phyloP scores from a whole-genome alignment of 768 basidiomycete genomes.

The Leccinum uliginosum region DNA sequence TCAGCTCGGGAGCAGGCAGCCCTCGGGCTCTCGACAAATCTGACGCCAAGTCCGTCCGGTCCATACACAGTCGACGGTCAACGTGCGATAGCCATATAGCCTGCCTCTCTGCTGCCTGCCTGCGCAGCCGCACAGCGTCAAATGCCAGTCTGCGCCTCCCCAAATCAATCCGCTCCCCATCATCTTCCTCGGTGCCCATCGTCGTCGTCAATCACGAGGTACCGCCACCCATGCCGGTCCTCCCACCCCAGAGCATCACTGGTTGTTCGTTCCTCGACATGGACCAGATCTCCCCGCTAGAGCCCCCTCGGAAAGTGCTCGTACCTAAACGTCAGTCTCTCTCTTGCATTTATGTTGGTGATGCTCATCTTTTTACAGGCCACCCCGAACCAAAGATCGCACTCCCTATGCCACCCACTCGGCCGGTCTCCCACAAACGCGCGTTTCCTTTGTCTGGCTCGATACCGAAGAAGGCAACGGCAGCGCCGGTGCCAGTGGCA shows the following conservation, averaged over 20 bases:
- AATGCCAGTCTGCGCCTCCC: constrained; percentile 66
- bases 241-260: constrained; percentile 14
- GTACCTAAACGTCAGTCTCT: constrained; percentile 13
- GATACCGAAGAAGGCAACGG: constrained; percentile 30
- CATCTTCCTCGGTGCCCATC: constrained; percentile 32
- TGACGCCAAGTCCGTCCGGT: constrained; percentile 25
- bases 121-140: constrained; percentile 58
- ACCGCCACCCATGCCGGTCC: constrained; percentile 28
- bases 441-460: constrained; percentile 49
- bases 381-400: constrained; percentile 9
- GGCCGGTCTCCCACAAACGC: constrained; percentile 15
- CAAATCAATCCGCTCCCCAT: constrained; percentile 25
- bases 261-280: constrained; percentile 34
- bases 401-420: too few species aligned
- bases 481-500: neutral
- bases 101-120: constrained; percentile 59
- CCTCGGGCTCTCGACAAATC: constrained; percentile 3
- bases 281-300: constrained; percentile 26
- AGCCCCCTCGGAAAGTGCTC: constrained; percentile 21
- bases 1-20: constrained; percentile 8
- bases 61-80: constrained; percentile 22
- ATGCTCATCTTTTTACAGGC: constrained; percentile 3
- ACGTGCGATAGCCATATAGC: constrained; percentile 29
- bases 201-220: neutral
- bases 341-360: neutral